Base-by-base conservation (phyloP, 257 asterid species). In the Phtheirospermum japonicum region DNA sequence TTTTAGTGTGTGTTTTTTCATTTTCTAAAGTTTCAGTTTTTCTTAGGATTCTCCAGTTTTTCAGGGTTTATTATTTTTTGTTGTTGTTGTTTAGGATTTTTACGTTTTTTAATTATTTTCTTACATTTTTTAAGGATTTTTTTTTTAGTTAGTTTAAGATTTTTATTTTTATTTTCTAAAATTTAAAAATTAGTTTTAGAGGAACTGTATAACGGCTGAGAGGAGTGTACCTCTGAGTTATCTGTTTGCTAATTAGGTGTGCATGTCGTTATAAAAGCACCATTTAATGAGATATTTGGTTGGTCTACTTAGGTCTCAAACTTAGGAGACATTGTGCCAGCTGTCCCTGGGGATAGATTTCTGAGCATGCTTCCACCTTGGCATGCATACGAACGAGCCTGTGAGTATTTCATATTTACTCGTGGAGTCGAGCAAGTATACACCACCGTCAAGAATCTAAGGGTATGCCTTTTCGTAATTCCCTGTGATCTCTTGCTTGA, bases 301-400 rank as follows among this genome's bases (percentile, higher is more conserved):
- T 45, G 52, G 0, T 45, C 52, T 45, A 45, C 52, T 14, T 45
- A 45, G 52, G 14, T 45, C 52, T n/a, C 52, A 6, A 45, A 17
- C 52, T 45, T 45, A 45, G 12, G 52, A 18, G 52, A 45, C 52
- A 45, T 45, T 45, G 52, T 45, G 52, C 52, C 52, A 14, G 18
- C 52, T 45, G 52, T 14, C 5, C 20, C 23, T 45, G 52, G 52
- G 20, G 52, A 45, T 14, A 45, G 52, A 45, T 45, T 45, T 45
- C 9, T 45, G 52, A 45, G 52, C 52, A 45, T 45, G 23, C 52
- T 45, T 45, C 52, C 52, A 45, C 52, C 52, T 45, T 45, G 52
- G 52, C 52, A 45, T 45, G 52, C 52, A 6, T 45, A 45, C n/a
- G 52, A 45, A 45, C 52, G 52, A 16, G 52, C 52, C 23, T 45